phyloP scores from a whole-genome alignment of 1,284 basidiomycete genomes.

The Leccinum pachyderme region DNA sequence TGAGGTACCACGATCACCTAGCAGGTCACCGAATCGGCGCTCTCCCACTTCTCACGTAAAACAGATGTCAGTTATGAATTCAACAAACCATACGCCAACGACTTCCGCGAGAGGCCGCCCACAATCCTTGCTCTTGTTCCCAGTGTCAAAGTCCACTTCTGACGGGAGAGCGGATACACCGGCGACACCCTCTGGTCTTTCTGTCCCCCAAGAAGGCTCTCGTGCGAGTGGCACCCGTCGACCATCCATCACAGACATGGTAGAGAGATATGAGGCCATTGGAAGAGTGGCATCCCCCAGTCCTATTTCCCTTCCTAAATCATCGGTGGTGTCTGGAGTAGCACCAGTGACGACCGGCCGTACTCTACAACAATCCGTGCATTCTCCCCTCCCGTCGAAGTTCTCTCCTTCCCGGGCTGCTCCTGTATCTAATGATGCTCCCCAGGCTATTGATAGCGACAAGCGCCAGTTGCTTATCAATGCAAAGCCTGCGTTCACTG shows the following conservation, averaged over 20 bases:
- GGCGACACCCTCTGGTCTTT: constrained; percentile 37
- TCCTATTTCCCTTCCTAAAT: constrained; percentile 37
- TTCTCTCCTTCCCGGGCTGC: constrained; percentile 23
- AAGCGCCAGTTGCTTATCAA: constrained; percentile 18
- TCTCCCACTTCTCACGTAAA: constrained; percentile 28
- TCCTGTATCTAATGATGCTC: constrained; percentile 11
- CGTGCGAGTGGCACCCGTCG: constrained; percentile 44
- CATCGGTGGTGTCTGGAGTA: constrained; percentile 20
- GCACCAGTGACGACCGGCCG: constrained; percentile 23
- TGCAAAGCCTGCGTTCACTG: constrained; percentile 12
- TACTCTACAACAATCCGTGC: constrained; percentile 18
- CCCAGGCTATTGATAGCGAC: constrained; percentile 17
- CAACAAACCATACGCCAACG: constrained; percentile 21
- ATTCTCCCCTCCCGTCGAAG: constrained; percentile 29
- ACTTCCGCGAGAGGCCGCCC: constrained; percentile 52
- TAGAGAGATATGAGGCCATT: constrained; percentile 73
- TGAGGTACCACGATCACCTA: constrained; percentile 30
- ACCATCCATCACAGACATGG: constrained; percentile 80
- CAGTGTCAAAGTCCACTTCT: constrained; percentile 46
- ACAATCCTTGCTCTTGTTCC: constrained; percentile 73
- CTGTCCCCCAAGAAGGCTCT: constrained; percentile 44
- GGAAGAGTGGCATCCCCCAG: constrained; percentile 29
- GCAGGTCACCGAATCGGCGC: constrained; percentile 29
- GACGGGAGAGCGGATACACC: constrained; percentile 34
- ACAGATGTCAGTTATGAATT: constrained; percentile 25